Evolutionary conservation across 169 alveolate genomes (phyloP).

Genomic region (Fabrea salina): DNA sequence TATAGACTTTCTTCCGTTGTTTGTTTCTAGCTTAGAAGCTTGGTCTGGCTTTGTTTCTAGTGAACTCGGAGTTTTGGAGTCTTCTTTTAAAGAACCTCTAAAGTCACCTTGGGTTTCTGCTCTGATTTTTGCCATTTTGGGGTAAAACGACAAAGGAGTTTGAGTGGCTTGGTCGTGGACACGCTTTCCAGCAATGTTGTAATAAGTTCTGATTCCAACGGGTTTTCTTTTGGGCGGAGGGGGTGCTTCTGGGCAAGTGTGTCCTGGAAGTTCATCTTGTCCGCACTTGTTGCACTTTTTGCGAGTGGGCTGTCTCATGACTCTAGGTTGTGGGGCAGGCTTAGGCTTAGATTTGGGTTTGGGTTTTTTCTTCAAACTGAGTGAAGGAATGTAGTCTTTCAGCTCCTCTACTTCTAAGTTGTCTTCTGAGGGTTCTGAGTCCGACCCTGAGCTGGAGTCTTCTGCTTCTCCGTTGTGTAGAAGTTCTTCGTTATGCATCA

Average conservation of each 20-base stretch:
- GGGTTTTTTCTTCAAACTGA: neutral
- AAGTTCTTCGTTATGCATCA: constrained; percentile 26
- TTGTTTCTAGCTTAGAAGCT: too few relatives aligned
- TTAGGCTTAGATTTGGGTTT: neutral
- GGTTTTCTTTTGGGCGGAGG: constrained; percentile 6
- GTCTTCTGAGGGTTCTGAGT: constrained; percentile 33
- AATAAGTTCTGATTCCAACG: constrained; percentile 5
- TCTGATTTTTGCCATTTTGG: neutral
- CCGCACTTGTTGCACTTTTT: constrained; percentile 17
- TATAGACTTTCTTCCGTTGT: too few relatives aligned
- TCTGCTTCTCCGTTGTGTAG: constrained; percentile 17
- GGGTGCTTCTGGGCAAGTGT: neutral
- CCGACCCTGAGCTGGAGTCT: constrained; percentile 30
- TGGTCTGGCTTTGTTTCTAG: too few relatives aligned
- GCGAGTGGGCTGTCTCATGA: neutral
- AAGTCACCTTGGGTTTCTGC: neutral
- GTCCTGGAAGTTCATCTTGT: neutral
- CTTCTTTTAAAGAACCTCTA: too few relatives aligned
- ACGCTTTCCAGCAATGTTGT: constrained; percentile 22
- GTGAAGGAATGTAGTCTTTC: neutral
- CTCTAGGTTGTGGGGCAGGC: neutral
- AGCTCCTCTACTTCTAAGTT: constrained; percentile 19
- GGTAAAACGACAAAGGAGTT: constrained; percentile 17
- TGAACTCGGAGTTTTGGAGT: too few relatives aligned
- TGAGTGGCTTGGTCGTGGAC: constrained; percentile 32